Percentiles rank a stretch among this genome's conserved stretches.
These are phyloP conservation scores for Sporothrix phasma DNA, from an alignment of 2,329 filamentous ascomycete species.

Conservation along the genomic window DNA sequence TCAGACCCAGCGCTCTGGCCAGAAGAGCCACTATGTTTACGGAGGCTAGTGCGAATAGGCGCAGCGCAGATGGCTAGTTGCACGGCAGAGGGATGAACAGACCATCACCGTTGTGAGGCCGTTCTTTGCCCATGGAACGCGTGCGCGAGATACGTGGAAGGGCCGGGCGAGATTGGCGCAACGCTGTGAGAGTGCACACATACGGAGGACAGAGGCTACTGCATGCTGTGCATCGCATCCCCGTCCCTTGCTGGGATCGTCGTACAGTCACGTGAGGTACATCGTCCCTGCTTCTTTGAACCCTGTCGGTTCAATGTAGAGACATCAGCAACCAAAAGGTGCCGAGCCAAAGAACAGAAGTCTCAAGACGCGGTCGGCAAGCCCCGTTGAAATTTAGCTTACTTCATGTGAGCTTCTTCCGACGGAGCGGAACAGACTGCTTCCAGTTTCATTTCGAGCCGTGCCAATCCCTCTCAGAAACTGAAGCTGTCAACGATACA, in stretches of 20 bases:
- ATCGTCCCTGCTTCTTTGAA: neutral
- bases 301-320: neutral
- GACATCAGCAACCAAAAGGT: neutral
- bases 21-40: neutral
- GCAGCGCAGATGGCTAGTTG: neutral
- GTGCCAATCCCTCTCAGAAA: neutral
- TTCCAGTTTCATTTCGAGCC: neutral
- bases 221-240: constrained; percentile 3
- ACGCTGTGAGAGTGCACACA: neutral
- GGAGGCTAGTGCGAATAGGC: neutral
- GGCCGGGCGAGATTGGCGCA: neutral
- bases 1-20: neutral
- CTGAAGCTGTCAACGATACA: neutral
- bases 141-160: no score
- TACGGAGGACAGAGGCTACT: no score
- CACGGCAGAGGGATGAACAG: neutral
- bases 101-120: neutral
- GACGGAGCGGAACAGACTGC: neutral
- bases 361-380: neutral
- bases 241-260: neutral
- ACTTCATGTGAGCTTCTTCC: neutral
- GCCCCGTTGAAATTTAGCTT: neutral
- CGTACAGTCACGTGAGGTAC: neutral
- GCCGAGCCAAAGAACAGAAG: neutral
- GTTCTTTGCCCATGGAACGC: neutral